These are phyloP conservation scores for Dimargaris xerosporica DNA, from an alignment of 192 early-diverging fungal species.

Conservation along the genomic window DNA sequence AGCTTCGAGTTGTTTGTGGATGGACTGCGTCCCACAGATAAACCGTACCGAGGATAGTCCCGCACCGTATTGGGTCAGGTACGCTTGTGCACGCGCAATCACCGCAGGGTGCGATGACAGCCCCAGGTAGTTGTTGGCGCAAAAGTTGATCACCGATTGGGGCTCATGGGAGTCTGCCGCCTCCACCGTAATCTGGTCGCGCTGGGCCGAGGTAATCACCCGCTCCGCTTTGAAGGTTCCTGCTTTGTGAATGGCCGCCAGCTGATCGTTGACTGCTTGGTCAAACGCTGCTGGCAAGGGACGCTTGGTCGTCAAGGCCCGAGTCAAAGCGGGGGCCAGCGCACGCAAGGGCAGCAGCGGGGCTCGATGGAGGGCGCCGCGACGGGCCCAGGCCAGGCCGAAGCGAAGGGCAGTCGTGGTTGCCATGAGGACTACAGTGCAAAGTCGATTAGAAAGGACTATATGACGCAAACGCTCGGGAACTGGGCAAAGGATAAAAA, in stretches of 20 bases:
- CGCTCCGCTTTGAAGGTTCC: slow-evolving; percentile 57
- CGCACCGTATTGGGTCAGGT: slow-evolving; percentile 39
- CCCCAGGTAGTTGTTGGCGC: slow-evolving; percentile 59
- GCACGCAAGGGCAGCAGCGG: not conserved
- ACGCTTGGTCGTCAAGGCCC: not conserved
- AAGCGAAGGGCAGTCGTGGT: too few species aligned
- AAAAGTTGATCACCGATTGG: slow-evolving; percentile 39
- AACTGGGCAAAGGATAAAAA: too few species aligned
- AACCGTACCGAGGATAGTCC: slow-evolving; percentile 52
- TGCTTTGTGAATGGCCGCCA: slow-evolving; percentile 36
- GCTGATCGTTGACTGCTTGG: slow-evolving; percentile 20
- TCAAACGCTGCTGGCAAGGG: not conserved
- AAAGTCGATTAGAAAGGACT: too few species aligned
- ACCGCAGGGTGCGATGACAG: slow-evolving; percentile 41
- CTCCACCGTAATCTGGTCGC: slow-evolving; percentile 30
- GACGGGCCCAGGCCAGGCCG: not conserved
- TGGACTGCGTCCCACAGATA: slow-evolving; percentile 54
- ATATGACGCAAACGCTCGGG: too few species aligned
- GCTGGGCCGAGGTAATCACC: slow-evolving; percentile 40
- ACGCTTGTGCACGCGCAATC: slow-evolving; percentile 30
- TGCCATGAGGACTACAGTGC: too few species aligned
- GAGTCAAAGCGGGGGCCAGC: too few species aligned
- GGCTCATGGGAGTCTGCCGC: slow-evolving; percentile 18
- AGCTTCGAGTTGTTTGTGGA: slow-evolving; percentile 46
- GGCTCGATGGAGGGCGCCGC: too few species aligned